phyloP scores from a whole-genome alignment of 805 yeast species.

The Cyberlindnera bimundalis region DNA sequence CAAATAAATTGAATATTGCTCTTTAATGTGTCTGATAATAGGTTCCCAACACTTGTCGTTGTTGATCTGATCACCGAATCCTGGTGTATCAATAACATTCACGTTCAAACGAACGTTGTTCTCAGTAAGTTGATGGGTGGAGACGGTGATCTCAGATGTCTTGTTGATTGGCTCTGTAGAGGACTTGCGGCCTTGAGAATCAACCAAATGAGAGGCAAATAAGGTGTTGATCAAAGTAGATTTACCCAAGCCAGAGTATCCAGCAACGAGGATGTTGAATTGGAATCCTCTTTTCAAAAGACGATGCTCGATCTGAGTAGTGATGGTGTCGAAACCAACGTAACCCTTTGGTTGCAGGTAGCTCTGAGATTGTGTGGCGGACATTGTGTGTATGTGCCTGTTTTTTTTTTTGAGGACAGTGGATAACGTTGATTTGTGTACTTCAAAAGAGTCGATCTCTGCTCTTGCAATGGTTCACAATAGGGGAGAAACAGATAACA shows the following conservation, averaged over 20 bases:
- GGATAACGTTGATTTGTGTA: too few species aligned
- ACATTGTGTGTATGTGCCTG: too few species aligned
- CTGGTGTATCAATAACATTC: constrained; percentile 94
- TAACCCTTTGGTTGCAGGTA: constrained; percentile 59
- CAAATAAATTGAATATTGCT: constrained; percentile 86
- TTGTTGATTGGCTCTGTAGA: constrained; percentile 72
- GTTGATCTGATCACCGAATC: constrained; percentile 95
- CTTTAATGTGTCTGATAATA: constrained; percentile 87
- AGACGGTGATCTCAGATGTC: constrained; percentile 79
- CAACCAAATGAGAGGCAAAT: constrained; percentile 76
- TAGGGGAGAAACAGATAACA: too few species aligned
- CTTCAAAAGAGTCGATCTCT: too few species aligned
- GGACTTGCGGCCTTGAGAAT: constrained; percentile 66
- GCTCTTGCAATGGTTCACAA: too few species aligned
- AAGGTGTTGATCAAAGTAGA: constrained; percentile 88
- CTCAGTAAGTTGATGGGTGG: constrained; percentile 70
- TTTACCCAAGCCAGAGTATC: constrained; percentile 91
- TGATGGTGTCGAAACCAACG: constrained; percentile 96
- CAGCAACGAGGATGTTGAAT: constrained; percentile 92
- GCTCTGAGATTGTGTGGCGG: constrained; percentile 11
- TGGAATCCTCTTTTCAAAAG: constrained; percentile 90
- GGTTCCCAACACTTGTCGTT: constrained; percentile 98
- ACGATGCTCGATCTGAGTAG: constrained; percentile 91
- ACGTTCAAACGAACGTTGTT: constrained; percentile 83
- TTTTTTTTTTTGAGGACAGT: too few species aligned